Evolutionary conservation across 148 eudicot species (phyloP).

Genomic region (Vaccinium myrtillus): DNA sequence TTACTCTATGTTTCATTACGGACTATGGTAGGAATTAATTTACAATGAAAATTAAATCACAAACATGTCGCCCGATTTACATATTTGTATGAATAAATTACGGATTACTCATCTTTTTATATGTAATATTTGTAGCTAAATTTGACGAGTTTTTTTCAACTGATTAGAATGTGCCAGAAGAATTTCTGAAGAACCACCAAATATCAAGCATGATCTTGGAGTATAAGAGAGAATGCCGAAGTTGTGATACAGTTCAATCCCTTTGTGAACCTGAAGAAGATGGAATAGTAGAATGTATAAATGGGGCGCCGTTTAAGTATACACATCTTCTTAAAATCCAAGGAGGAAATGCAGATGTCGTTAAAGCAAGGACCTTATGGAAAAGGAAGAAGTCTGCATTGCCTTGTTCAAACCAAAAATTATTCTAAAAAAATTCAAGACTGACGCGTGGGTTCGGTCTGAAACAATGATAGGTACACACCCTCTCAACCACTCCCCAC

Average conservation of each 20-base stretch:
- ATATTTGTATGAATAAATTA: no score
- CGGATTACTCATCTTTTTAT: no score
- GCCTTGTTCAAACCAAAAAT: conserved; percentile 14
- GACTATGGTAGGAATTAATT: no score
- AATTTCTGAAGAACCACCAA: conserved; percentile 48
- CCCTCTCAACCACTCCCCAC: no score
- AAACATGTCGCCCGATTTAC: not conserved
- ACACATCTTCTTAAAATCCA: conserved; percentile 45
- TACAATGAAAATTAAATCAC: no score
- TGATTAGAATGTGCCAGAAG: conserved; percentile 41
- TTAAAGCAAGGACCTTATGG: conserved; percentile 71
- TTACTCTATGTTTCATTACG: no score
- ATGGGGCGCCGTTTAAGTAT: conserved; percentile 23
- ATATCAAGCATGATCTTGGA: conserved; percentile 49
- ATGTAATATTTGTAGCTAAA: not conserved
- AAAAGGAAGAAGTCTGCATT: conserved; percentile 23
- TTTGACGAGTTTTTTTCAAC: not conserved
- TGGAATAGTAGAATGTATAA: conserved; percentile 15
- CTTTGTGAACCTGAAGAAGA: conserved; percentile 49
- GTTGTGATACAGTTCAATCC: conserved; percentile 57
- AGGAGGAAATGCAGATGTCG: conserved; percentile 56
- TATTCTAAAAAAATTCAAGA: not conserved
- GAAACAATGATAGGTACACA: no score
- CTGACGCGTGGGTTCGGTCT: not conserved
- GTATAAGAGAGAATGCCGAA: conserved; percentile 74